Conservation (phyloP, 2,329 filamentous ascomycete species). For the Penicillium sp. region DNA sequence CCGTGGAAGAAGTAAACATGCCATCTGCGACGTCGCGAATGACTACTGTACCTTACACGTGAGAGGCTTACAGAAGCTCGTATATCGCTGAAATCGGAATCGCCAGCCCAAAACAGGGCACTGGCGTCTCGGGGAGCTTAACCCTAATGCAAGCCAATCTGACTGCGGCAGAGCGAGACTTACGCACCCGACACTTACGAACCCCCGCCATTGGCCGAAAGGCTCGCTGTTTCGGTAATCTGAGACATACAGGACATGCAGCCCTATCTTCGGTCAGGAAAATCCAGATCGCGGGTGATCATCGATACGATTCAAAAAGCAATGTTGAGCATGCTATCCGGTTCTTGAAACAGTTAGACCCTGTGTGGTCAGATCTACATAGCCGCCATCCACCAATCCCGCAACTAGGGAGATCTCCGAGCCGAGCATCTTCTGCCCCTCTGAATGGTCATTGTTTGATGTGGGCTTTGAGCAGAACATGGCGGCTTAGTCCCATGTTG, state of each 20-base stretch:
- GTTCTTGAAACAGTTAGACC: neutral
- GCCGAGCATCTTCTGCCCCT: neutral
- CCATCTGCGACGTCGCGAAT: neutral
- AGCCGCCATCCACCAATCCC: neutral
- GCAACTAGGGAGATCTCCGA: neutral
- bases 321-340: neutral
- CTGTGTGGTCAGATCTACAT: neutral
- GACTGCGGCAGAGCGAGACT: neutral
- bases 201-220: neutral
- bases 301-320: neutral
- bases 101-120: neutral
- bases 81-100: neutral
- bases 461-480: neutral
- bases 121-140: conserved; percentile 2
- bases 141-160: conserved; percentile 4
- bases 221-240: neutral
- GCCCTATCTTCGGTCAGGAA: neutral
- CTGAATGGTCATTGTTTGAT: neutral
- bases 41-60: neutral
- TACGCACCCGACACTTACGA: neutral
- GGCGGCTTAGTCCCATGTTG: neutral
- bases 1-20: neutral
- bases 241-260: conserved; percentile 1
- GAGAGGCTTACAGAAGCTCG: neutral
- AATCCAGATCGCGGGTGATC: neutral